These are phyloP conservation scores for Claviceps pazoutovae DNA, from an alignment of 2,329 filamentous ascomycete genomes.

Conservation along the genomic window DNA sequence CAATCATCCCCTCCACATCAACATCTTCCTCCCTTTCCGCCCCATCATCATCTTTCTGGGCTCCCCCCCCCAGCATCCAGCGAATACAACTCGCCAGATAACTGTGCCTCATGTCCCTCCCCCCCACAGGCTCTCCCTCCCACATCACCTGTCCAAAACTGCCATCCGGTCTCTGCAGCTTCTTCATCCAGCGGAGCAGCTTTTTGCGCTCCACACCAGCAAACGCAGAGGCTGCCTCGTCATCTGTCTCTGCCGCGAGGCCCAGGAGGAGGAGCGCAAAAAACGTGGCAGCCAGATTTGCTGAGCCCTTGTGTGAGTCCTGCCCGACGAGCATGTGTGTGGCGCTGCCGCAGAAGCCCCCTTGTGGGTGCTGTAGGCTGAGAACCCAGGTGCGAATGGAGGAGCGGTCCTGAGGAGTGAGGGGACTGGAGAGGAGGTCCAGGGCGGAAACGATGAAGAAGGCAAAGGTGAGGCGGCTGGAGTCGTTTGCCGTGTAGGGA, in stretches of 20 bases:
- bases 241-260: slow-evolving; percentile 27
- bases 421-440: slow-evolving; percentile 58
- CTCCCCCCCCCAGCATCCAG: slow-evolving; percentile 61
- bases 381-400: slow-evolving; percentile 64
- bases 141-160: slow-evolving; percentile 79
- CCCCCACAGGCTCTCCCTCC: slow-evolving; percentile 50
- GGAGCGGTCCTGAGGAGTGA: slow-evolving; percentile 29
- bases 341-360: slow-evolving; percentile 81
- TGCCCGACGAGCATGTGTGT: slow-evolving; percentile 34
- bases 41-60: slow-evolving; percentile 35
- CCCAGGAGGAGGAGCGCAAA: slow-evolving; percentile 71
- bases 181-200: slow-evolving; percentile 60
- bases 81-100: slow-evolving; percentile 72
- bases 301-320: slow-evolving; percentile 32
- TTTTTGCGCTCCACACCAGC: slow-evolving; percentile 50
- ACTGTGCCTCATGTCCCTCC: slow-evolving; percentile 74
- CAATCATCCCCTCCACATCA: slow-evolving; percentile 53
- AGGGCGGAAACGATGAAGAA: slow-evolving; percentile 82
- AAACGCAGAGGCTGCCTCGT: slow-evolving; percentile 31
- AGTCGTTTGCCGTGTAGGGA: slow-evolving; percentile 77
- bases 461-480: slow-evolving; percentile 75
- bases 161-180: slow-evolving; percentile 67
- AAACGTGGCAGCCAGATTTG: slow-evolving; percentile 77
- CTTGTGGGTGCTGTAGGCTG: slow-evolving; percentile 66
- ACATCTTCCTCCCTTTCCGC: slow-evolving; percentile 55